These are phyloP conservation scores for Fusarium sororula DNA, from an alignment of 2,329 filamentous ascomycete genomes.

Conservation along the genomic window DNA sequence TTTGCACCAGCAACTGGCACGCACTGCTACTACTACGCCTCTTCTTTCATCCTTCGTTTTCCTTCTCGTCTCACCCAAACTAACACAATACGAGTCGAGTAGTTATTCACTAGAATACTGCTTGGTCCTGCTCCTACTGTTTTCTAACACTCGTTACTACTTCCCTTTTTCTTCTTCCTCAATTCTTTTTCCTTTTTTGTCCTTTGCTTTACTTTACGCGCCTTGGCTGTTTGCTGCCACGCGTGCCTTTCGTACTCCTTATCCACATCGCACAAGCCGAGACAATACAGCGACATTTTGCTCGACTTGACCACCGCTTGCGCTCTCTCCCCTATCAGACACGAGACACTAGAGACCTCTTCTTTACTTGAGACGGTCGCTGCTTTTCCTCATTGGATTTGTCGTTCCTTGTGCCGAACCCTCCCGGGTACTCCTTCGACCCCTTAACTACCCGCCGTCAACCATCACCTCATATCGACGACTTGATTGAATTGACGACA, in stretches of 20 bases:
- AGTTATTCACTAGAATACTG: constrained; percentile 20
- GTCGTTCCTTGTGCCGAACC: constrained; percentile 22
- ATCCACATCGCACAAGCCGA: constrained; percentile 29
- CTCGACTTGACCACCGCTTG: constrained; percentile 13
- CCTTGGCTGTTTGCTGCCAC: constrained; percentile 20
- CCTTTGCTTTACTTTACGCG: constrained; percentile 1
- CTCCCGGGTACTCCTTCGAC: constrained; percentile 23
- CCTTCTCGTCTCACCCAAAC: constrained; percentile 15
- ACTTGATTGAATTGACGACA: constrained; percentile 23
- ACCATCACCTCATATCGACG: constrained; percentile 13
- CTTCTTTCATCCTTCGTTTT: constrained; percentile 27
- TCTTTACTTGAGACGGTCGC: constrained; percentile 28
- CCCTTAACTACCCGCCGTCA: background rate
- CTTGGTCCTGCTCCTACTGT: constrained; percentile 16
- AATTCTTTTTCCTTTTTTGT: background rate
- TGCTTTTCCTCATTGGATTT: constrained; percentile 32
- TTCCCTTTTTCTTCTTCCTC: background rate
- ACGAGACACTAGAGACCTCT: constrained; percentile 10
- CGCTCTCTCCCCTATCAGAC: constrained; percentile 10
- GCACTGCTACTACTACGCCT: constrained; percentile 5
- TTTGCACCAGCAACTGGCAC: background rate
- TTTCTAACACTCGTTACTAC: constrained; percentile 28
- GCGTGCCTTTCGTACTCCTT: constrained; percentile 25
- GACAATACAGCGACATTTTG: constrained; percentile 28
- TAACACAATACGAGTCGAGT: constrained; percentile 10